Evolutionary conservation across 805 yeast species (phyloP).

Genomic region (Wickerhamomyces bovis): DNA sequence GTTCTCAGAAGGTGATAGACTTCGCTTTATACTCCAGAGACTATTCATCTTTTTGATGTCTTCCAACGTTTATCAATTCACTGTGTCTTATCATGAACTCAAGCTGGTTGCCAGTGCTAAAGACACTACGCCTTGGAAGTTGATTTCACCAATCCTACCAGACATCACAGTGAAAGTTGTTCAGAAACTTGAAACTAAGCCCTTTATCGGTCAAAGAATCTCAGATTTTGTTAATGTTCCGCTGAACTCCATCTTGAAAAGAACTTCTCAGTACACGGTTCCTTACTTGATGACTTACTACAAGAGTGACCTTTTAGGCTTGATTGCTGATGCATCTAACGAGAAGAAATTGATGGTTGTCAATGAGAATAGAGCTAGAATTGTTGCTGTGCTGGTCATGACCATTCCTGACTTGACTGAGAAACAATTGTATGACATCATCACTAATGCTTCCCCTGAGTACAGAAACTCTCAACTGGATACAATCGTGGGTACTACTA

Average conservation of each 20-base stretch:
- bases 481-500: constrained; percentile 23
- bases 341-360: constrained; percentile 42
- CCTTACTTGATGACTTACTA: constrained; percentile 70
- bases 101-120: constrained; percentile 50
- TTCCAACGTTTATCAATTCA: constrained; percentile 54
- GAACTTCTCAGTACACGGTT: constrained; percentile 68
- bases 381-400: constrained; percentile 53
- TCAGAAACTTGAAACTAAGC: constrained; percentile 42
- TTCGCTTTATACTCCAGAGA: constrained; percentile 59
- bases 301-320: constrained; percentile 53
- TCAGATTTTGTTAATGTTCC: constrained; percentile 63
- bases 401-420: constrained; percentile 44
- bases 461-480: constrained; percentile 29
- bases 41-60: constrained; percentile 64
- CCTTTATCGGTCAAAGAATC: constrained; percentile 50
- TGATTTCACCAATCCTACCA: constrained; percentile 75
- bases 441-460: constrained; percentile 47
- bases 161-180: constrained; percentile 61
- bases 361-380: constrained; percentile 41
- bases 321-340: constrained; percentile 50
- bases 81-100: constrained; percentile 63
- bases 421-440: constrained; percentile 42
- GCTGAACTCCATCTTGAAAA: constrained; percentile 50
- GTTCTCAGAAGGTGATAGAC: constrained; percentile 58
- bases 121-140: constrained; percentile 65